Conservation (phyloP, 2,329 filamentous ascomycete species). For the Colletotrichum sidae region DNA sequence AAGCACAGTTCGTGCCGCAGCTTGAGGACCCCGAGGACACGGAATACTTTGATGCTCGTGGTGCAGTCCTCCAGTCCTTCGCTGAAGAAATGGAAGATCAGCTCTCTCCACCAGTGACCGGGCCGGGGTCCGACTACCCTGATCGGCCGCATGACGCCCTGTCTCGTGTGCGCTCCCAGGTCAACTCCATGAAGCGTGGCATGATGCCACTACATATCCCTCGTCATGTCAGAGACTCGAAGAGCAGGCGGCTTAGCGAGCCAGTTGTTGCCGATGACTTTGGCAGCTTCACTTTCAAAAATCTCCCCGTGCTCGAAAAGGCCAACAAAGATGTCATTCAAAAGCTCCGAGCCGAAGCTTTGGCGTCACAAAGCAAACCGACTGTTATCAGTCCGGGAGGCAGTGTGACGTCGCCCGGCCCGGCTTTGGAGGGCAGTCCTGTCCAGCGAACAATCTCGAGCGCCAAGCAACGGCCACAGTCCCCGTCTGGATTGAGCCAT, state of each 20-base stretch:
- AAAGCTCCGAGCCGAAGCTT: constrained; percentile 90
- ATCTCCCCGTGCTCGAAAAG: constrained; percentile 94
- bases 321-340: constrained; percentile 99
- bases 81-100: constrained; percentile 95
- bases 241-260: constrained; percentile 89
- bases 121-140: constrained; percentile 79
- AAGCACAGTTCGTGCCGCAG: constrained; percentile 93
- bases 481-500: constrained; percentile 84
- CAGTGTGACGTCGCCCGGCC: constrained; percentile 68
- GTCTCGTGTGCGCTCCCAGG: constrained; percentile 87
- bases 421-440: constrained; percentile 86
- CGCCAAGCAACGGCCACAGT: constrained; percentile 87
- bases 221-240: constrained; percentile 91
- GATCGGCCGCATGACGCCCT: constrained; percentile 95
- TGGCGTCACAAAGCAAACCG: constrained; percentile 73
- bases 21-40: constrained; percentile 96
- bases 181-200: constrained; percentile 88
- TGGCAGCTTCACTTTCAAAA: constrained; percentile 97
- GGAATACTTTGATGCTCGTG: constrained; percentile 94
- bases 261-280: constrained; percentile 92
- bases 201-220: constrained; percentile 97
- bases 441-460: constrained; percentile 86
- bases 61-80: constrained; percentile 92
- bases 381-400: constrained; percentile 58
- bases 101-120: constrained; percentile 75